Conservation (phyloP, 1,284 basidiomycete species). For the Ceratobasidium papillatum region DNA sequence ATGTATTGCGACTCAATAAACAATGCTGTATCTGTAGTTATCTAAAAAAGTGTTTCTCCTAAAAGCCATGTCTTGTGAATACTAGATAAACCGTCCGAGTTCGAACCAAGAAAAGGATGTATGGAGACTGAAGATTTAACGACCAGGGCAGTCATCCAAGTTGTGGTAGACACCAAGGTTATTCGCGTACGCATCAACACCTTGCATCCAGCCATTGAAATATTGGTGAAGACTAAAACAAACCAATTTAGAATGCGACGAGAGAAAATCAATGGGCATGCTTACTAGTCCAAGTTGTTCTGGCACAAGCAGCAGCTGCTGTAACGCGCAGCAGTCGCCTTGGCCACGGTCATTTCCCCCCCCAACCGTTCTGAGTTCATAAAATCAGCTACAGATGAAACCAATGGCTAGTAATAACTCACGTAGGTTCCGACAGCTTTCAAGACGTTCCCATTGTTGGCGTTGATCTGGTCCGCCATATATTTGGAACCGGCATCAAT, state of each 20-base stretch:
- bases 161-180: conserved; percentile 75
- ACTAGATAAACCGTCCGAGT: background rate
- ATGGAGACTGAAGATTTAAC: background rate
- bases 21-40: no score
- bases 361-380: conserved; percentile 40
- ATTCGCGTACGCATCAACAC: conserved; percentile 63
- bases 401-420: conserved; percentile 63
- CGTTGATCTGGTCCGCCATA: conserved; percentile 64
- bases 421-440: conserved; percentile 78
- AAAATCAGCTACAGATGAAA: background rate
- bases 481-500: conserved; percentile 68
- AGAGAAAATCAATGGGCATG: conserved; percentile 41
- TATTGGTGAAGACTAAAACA: conserved; percentile 73
- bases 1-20: no score
- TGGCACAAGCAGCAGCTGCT: conserved; percentile 73
- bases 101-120: background rate
- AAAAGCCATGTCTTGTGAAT: no score
- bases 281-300: conserved; percentile 81
- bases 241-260: background rate
- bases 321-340: conserved; percentile 67
- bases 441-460: conserved; percentile 68
- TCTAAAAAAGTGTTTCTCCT: no score
- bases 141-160: conserved; percentile 59
- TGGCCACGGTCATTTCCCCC: conserved; percentile 42
- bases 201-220: conserved; percentile 79